These are phyloP conservation scores for Phoma sp. DNA, from an alignment of 2,329 filamentous ascomycete genomes.

Conservation along the genomic window DNA sequence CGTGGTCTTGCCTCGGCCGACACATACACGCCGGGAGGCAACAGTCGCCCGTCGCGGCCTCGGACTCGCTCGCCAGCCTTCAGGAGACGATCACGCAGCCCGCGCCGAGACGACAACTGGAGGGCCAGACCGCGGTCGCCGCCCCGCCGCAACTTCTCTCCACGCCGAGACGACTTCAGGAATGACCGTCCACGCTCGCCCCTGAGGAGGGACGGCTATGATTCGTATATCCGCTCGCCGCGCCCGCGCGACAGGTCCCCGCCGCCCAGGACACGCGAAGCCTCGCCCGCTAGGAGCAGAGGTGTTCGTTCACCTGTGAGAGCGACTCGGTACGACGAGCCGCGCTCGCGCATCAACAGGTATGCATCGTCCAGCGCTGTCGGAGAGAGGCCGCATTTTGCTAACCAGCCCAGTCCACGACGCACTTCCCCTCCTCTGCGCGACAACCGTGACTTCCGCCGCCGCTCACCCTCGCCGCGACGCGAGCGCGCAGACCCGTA, in stretches of 20 bases:
- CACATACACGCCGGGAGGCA: slow-evolving; percentile 49
- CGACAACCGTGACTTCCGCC: slow-evolving; percentile 56
- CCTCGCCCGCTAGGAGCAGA: slow-evolving; percentile 56
- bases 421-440: slow-evolving; percentile 53
- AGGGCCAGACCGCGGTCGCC: slow-evolving; percentile 57
- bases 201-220: slow-evolving; percentile 45
- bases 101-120: slow-evolving; percentile 52
- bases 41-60: slow-evolving; percentile 40
- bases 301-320: slow-evolving; percentile 53
- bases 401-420: slow-evolving; percentile 34
- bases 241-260: slow-evolving; percentile 52
- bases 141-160: slow-evolving; percentile 50
- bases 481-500: slow-evolving; percentile 57
- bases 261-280: slow-evolving; percentile 52
- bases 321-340: slow-evolving; percentile 53
- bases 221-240: slow-evolving; percentile 51
- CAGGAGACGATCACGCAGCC: slow-evolving; percentile 50
- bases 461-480: slow-evolving; percentile 61
- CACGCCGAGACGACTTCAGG: slow-evolving; percentile 47
- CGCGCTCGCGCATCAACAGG: slow-evolving; percentile 50
- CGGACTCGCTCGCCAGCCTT: slow-evolving; percentile 49
- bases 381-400: neutral
- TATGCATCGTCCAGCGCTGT: slow-evolving; percentile 13
- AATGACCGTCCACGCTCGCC: slow-evolving; percentile 50
- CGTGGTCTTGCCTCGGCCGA: slow-evolving; percentile 47